These are phyloP conservation scores for Blepharisma stoltei DNA, from an alignment of 73 alveolate genomes.

Conservation along the genomic window DNA sequence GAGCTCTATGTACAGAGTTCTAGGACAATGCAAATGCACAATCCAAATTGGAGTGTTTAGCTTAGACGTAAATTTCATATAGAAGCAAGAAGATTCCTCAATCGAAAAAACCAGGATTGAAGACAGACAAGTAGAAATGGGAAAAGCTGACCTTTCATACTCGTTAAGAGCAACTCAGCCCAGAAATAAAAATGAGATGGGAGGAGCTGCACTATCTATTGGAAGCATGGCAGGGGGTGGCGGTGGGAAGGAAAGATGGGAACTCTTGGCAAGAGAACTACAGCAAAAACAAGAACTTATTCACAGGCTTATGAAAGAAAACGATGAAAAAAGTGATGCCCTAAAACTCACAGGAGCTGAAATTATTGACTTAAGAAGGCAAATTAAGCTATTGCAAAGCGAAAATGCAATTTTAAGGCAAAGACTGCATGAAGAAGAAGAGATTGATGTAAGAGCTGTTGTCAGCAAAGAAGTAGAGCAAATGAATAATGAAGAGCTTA, in stretches of 20 bases:
- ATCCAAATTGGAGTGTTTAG: conserved; percentile 19
- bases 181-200: conserved; percentile 55
- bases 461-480: conserved; percentile 93
- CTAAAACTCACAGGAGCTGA: conserved; percentile 95
- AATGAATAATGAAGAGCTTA: conserved; percentile 95
- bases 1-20: not conserved
- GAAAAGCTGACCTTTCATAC: conserved; percentile 32
- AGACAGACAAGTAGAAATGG: conserved; percentile 26
- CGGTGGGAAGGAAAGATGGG: conserved; percentile 95
- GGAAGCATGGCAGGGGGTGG: conserved; percentile 64
- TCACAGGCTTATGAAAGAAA: conserved; percentile 98
- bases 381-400: conserved; percentile 92
- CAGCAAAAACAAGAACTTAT: conserved; percentile 95
- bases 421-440: conserved; percentile 95
- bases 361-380: conserved; percentile 95
- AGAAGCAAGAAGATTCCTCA: conserved; percentile 15
- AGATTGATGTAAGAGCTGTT: conserved; percentile 84
- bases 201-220: conserved; percentile 57
- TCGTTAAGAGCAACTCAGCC: conserved; percentile 43
- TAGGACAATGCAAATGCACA: not conserved
- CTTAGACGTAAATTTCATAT: not conserved
- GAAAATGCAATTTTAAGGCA: conserved; percentile 94
- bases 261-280: conserved; percentile 88
- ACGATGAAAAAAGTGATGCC: conserved; percentile 95
- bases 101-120: conserved; percentile 37